A percentile compares a stretch with the other conserved stretches of the same genome.
These are phyloP conservation scores for Leccinum aurantiacum DNA, from an alignment of 768 basidiomycete genomes.

Conservation along the genomic window DNA sequence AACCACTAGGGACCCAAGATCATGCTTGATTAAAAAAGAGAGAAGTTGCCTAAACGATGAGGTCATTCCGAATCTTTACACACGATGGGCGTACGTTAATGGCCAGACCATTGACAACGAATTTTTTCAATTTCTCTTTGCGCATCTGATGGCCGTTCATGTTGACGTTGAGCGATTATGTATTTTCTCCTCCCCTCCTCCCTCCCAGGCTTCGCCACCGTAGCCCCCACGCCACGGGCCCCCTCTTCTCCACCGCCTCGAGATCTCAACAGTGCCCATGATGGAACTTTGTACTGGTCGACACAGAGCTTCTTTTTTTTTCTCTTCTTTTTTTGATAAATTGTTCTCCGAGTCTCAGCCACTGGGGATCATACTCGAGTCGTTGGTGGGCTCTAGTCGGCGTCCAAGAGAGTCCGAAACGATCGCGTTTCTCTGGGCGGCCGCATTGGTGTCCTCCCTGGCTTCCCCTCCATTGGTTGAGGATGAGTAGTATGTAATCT, in stretches of 20 bases:
- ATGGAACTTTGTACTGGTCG: neutral
- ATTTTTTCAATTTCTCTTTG: neutral
- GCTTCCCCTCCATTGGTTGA: neutral
- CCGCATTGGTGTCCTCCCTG: neutral
- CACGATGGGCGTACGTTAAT: slow-evolving; percentile 6
- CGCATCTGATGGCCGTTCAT: slow-evolving; percentile 26
- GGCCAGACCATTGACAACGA: neutral
- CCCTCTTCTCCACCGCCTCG: neutral
- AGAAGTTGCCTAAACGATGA: neutral
- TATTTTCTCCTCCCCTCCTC: neutral
- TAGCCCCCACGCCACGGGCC: neutral
- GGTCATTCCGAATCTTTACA: slow-evolving; percentile 8
- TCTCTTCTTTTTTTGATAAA: neutral
- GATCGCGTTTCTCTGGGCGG: neutral
- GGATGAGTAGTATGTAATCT: neutral
- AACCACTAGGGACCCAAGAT: neutral
- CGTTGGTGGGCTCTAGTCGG: neutral
- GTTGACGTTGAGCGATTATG: slow-evolving; percentile 14
- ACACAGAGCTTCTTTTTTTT: neutral
- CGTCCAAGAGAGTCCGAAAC: neutral
- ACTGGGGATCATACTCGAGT: neutral
- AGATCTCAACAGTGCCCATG: slow-evolving; percentile 1
- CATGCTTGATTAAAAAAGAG: neutral
- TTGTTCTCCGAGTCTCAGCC: neutral
- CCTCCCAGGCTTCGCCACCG: neutral